A percentile compares a stretch with the other conserved stretches of the same genome.
These are phyloP conservation scores for Colletotrichum sp. DNA, from an alignment of 2,329 filamentous ascomycete species.

Conservation along the genomic window DNA sequence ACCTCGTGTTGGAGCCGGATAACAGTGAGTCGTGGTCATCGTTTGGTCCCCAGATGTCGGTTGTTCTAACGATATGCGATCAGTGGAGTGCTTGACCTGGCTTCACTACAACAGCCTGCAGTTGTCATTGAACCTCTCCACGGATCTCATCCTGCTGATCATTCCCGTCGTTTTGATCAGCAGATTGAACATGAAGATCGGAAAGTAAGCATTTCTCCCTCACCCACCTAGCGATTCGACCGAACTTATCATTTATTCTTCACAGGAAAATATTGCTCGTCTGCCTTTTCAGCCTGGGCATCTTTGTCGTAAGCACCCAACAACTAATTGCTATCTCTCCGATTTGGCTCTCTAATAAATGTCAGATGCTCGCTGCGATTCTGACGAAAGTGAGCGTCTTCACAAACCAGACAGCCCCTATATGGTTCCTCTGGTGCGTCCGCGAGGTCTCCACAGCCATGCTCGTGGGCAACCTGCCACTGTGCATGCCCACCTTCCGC, in stretches of 20 bases:
- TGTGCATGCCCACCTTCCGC: constrained; percentile 6
- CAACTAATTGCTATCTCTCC: accelerated
- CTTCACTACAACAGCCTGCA: constrained; percentile 12
- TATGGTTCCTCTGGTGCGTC: constrained; percentile 19
- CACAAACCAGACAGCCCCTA: background rate
- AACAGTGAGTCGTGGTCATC: background rate
- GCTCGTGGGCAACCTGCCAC: constrained; percentile 17
- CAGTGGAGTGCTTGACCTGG: constrained; percentile 17
- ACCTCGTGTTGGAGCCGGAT: background rate
- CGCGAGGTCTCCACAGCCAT: constrained; percentile 16
- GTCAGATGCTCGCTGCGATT: constrained; percentile 9
- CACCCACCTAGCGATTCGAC: background rate
- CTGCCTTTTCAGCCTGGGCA: constrained; percentile 13
- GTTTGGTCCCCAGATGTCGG: too few species aligned
- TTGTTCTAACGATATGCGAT: background rate
- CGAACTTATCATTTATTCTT: background rate
- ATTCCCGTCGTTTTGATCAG: constrained; percentile 9
- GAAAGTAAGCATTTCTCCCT: background rate
- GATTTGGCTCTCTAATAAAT: accelerated
- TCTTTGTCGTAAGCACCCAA: background rate
- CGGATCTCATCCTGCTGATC: constrained; percentile 6
- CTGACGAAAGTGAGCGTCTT: constrained; percentile 10
- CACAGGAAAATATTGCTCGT: constrained; percentile 6
- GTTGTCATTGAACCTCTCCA: constrained; percentile 16
- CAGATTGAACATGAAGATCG: constrained; percentile 4